Percentiles rank a stretch among this genome's conserved stretches.
Evolutionary conservation across 2,329 filamentous ascomycete genomes (phyloP).

Genomic region (Myriosclerotinia duriaeana): DNA sequence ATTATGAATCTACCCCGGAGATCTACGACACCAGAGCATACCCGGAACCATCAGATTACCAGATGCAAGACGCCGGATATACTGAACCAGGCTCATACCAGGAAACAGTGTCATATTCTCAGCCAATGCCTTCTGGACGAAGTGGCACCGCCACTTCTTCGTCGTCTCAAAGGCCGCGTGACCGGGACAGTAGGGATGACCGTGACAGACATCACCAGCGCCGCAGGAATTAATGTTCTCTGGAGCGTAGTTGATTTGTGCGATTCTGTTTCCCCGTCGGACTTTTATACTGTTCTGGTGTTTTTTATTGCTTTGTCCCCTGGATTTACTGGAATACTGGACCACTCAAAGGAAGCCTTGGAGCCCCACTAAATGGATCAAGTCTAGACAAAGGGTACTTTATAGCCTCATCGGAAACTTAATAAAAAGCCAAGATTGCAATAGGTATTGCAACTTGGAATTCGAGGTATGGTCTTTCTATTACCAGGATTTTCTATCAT

Average conservation of each 20-base stretch:
- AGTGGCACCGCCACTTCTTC: constrained; percentile 34
- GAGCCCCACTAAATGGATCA: constrained; percentile 33
- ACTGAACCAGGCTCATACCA: constrained; percentile 29
- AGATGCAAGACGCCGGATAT: constrained; percentile 25
- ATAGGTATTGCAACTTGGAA: constrained; percentile 29
- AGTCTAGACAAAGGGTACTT: constrained; percentile 32
- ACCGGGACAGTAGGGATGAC: constrained; percentile 36
- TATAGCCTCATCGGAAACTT: constrained; percentile 29
- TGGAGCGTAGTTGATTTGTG: constrained; percentile 30
- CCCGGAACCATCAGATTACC: constrained; percentile 28
- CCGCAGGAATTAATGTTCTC: constrained; percentile 31
- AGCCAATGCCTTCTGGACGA: constrained; percentile 32
- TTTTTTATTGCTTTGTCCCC: constrained; percentile 34
- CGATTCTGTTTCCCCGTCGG: constrained; percentile 24
- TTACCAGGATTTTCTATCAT: constrained; percentile 29
- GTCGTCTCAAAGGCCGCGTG: constrained; percentile 31
- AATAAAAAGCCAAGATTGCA: constrained; percentile 30
- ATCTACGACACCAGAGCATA: constrained; percentile 33
- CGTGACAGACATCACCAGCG: constrained; percentile 34
- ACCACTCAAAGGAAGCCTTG: constrained; percentile 29
- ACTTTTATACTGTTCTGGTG: constrained; percentile 36
- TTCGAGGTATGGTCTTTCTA: constrained; percentile 28
- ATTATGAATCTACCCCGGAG: constrained; percentile 29
- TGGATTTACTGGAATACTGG: constrained; percentile 32
- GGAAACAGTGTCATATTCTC: constrained; percentile 31